Base-by-base conservation (phyloP, 2,329 filamentous ascomycete species). In the Domatiomyces catenatus region DNA sequence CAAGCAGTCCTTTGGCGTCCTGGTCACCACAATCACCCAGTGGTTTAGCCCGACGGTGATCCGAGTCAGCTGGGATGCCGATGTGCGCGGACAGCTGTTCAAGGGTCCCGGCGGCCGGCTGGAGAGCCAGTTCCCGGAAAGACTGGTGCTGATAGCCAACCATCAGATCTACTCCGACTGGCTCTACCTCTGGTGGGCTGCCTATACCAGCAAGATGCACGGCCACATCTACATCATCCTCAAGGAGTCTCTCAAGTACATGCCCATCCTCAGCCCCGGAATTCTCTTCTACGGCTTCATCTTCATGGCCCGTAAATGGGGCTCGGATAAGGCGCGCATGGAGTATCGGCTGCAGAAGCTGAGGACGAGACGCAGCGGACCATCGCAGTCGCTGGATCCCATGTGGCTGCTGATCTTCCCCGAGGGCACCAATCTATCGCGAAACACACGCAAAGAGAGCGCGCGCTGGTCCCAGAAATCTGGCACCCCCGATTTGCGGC, bases 321-420 rank as follows among this genome's bases (percentile, higher is more conserved):
- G 83, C 36, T 79, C 81, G 42, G 87, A 94, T 62, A 79, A 82
- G 59, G 78, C 79, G 1, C 78, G 83, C n/a, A 74, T 94, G 62
- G 81, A 83, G 46, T 76, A 86, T 60, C 81, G 85, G 7, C 69
- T 94, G 1, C 70, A 76, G 50, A 82, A 86, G 64, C 73, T 93
- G 54, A 83, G 81, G 64, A 74, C 71, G 46, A 42, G 50, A 28
- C 36, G 49, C 15, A 18, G 26, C 19, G 76, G 74, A 1, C 76
- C 79, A 15, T 59, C 63, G 8, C 58, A 71, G 22, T 49, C 50
- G 8, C 50, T 57, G 10, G 77, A 88, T 59, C 87, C 87, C 4
- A 93, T 94, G 87, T 94, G 87, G 87, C 74, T 94, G 36, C 72
- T 93, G 42, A 76, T 93, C 44, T 94, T 93, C 58, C 87, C 87